These are phyloP conservation scores for Penstemon barbatus DNA, from an alignment of 257 asterid species.

Conservation along the genomic window DNA sequence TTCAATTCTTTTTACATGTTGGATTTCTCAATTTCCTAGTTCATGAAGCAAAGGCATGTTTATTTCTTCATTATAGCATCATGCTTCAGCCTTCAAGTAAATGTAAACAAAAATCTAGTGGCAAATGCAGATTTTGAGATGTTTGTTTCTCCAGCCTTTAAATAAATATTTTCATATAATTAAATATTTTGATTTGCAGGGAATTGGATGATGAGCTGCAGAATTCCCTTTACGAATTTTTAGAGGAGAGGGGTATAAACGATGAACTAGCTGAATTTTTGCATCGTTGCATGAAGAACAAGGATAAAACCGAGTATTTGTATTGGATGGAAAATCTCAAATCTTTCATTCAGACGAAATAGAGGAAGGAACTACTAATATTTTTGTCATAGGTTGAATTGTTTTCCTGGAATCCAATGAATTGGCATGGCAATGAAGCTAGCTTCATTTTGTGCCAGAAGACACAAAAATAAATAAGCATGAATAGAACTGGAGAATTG, in stretches of 20 bases:
- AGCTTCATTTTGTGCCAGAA: conserved; percentile 21
- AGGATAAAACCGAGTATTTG: conserved; percentile 75
- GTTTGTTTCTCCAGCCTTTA: not conserved
- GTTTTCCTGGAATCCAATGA: not conserved
- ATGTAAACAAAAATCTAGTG: not conserved
- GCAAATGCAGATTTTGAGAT: not conserved
- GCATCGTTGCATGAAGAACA: conserved; percentile 65
- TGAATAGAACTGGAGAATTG: conserved; percentile 11
- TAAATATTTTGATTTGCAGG: conserved; percentile 41
- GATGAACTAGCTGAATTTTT: conserved; percentile 69
- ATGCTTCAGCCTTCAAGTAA: too few relatives aligned
- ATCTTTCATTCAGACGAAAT: conserved; percentile 56
- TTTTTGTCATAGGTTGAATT: not conserved
- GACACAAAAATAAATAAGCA: not conserved
- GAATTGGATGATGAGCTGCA: conserved; percentile 81
- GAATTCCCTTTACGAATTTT: conserved; percentile 68
- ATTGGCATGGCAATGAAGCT: conserved; percentile 2
- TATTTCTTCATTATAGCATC: not conserved
- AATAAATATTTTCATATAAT: not conserved
- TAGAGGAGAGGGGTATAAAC: conserved; percentile 75
- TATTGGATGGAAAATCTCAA: conserved; percentile 72
- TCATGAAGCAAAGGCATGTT: not conserved
- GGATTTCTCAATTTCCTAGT: not conserved
- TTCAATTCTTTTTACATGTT: conserved; percentile 17
- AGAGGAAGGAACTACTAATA: conserved; percentile 28